These are phyloP conservation scores for Allium cepa DNA, from an alignment of 106 monocot genomes.

Conservation along the genomic window DNA sequence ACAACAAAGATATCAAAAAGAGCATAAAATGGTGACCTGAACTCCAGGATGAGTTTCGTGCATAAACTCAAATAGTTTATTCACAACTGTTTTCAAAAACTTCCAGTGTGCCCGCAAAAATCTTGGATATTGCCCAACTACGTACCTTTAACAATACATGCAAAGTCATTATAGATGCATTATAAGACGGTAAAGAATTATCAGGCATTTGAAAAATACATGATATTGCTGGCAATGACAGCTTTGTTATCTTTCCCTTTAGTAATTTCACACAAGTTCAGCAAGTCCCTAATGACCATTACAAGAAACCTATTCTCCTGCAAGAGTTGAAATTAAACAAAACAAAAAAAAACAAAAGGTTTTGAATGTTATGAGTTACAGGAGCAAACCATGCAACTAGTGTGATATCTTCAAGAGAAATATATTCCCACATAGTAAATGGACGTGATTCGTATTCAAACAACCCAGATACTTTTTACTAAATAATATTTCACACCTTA, in stretches of 20 bases:
- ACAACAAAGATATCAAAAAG: not conserved
- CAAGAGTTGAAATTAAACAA: not conserved
- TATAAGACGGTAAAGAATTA: not conserved
- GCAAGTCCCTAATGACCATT: constrained; percentile 93
- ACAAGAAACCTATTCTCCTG: constrained; percentile 99
- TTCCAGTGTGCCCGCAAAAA: constrained; percentile 99
- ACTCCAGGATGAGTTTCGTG: constrained; percentile 99
- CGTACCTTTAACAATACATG: constrained; percentile 62
- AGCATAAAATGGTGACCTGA: constrained; percentile 43
- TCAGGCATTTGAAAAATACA: constrained; percentile 30
- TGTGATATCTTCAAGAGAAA: too few relatives aligned
- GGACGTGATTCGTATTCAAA: too few relatives aligned
- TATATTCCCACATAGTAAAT: too few relatives aligned
- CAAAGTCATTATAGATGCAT: constrained; percentile 8
- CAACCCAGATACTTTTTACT: too few relatives aligned
- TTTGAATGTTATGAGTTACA: not conserved
- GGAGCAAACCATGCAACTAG: too few relatives aligned
- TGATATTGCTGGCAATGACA: constrained; percentile 99
- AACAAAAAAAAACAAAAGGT: not conserved
- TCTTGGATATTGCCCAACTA: constrained; percentile 96
- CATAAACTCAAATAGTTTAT: constrained; percentile 99
- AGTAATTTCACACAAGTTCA: constrained; percentile 98
- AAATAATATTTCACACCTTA: too few relatives aligned
- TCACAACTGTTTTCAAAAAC: constrained; percentile 97
- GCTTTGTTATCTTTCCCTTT: constrained; percentile 99